Percentiles rank a stretch among this genome's conserved stretches.
Evolutionary conservation across 306 rosid species (phyloP).

Genomic region (Pyrus communis): DNA sequence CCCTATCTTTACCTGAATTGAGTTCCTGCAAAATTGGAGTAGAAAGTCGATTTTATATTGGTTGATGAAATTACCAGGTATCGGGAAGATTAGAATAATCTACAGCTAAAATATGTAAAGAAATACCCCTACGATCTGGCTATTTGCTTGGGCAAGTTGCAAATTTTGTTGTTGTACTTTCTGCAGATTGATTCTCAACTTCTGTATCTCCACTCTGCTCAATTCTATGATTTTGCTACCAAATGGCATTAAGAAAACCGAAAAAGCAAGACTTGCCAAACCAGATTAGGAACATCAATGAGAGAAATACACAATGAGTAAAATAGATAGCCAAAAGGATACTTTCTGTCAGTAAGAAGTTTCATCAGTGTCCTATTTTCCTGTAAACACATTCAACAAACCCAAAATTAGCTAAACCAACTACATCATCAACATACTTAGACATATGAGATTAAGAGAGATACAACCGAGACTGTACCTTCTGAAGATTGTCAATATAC

Average conservation of each 20-base stretch:
- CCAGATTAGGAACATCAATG: neutral
- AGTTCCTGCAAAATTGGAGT: constrained; percentile 55
- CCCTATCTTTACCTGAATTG: constrained; percentile 63
- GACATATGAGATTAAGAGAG: neutral
- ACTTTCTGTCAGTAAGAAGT: constrained; percentile 62
- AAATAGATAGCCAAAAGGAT: constrained; percentile 30
- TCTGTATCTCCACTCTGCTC: constrained; percentile 46
- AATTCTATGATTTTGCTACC: constrained; percentile 51
- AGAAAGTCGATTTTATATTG: neutral
- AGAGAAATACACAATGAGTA: constrained; percentile 6
- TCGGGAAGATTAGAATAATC: neutral
- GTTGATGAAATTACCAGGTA: neutral
- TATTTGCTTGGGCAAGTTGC: constrained; percentile 64
- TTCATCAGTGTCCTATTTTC: constrained; percentile 53
- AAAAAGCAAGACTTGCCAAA: neutral
- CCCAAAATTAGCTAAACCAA: constrained; percentile 6
- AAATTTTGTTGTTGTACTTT: constrained; percentile 59
- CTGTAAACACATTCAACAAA: constrained; percentile 27
- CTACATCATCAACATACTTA: neutral
- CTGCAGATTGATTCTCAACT: constrained; percentile 46
- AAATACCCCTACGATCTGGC: constrained; percentile 61
- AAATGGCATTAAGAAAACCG: constrained; percentile 23
- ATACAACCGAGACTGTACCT: constrained; percentile 23
- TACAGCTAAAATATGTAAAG: neutral
- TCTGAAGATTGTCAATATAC: constrained; percentile 39